Conservation (phyloP, 2,329 filamentous ascomycete species). For the Hirsutella thompsonii region DNA sequence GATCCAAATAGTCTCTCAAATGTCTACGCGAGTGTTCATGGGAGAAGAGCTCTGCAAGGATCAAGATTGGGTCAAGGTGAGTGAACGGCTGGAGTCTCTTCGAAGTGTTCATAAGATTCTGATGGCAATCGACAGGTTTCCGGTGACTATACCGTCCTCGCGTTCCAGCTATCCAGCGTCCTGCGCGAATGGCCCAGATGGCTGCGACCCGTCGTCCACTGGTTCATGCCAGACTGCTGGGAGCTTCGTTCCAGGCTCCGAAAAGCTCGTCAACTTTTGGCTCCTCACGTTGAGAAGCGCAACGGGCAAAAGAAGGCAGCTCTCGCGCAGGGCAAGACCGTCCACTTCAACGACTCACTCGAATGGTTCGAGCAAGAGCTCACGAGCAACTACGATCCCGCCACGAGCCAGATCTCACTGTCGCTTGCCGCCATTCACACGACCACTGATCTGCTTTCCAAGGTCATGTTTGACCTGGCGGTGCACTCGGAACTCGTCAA, state of each 20-base stretch:
- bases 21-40: not conserved
- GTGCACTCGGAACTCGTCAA: conserved; percentile 25
- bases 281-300: not conserved
- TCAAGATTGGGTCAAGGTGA: not conserved
- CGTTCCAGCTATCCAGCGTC: not conserved
- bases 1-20: not conserved
- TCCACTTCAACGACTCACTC: not conserved
- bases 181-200: not conserved
- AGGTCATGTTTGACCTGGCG: conserved; percentile 25
- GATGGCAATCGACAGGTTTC: not conserved
- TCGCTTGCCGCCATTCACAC: conserved; percentile 40
- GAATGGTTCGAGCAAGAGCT: not conserved
- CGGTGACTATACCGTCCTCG: not conserved
- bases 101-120: not conserved
- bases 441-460: conserved; percentile 21
- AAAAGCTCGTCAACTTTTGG: not conserved
- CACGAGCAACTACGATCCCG: not conserved
- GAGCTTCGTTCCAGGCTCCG: not conserved
- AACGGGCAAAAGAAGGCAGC: not conserved
- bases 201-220: not conserved
- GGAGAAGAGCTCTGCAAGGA: not conserved
- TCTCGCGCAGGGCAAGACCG: not conserved
- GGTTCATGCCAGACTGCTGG: not conserved
- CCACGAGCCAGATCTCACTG: conserved; percentile 48
- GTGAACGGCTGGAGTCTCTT: too few species aligned